A percentile compares a stretch with the other conserved stretches of the same genome.
phyloP scores from a whole-genome alignment of 352 stramenopile species.

The Plasmopara viticola region DNA sequence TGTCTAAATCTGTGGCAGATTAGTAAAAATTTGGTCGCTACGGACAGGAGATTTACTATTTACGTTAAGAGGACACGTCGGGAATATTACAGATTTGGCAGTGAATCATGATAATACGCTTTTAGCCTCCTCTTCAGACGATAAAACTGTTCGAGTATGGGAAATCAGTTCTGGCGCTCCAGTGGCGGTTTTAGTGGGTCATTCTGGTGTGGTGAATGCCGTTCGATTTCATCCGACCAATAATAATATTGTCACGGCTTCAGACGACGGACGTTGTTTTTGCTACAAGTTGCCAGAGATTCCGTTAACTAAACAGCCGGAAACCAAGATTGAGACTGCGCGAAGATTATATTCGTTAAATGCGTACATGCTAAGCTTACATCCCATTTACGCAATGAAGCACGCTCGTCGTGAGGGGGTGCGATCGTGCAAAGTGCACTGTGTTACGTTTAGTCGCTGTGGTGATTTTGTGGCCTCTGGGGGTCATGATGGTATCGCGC shows the following conservation, averaged over 20 bases:
- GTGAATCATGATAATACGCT: conserved; percentile 80
- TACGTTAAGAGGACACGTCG: conserved; percentile 79
- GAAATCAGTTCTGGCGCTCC: conserved; percentile 77
- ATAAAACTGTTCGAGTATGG: conserved; percentile 87
- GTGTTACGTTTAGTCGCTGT: conserved; percentile 68
- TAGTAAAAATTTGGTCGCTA: conserved; percentile 96
- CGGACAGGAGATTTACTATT: conserved; percentile 74
- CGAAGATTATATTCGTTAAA: conserved; percentile 62
- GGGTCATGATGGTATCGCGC: conserved; percentile 89
- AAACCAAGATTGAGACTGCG: conserved; percentile 76
- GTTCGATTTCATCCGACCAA: conserved; percentile 82
- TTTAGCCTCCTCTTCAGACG: conserved; percentile 81
- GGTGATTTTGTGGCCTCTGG: conserved; percentile 89
- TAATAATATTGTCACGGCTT: conserved; percentile 88
- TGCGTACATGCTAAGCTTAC: conserved; percentile 76
- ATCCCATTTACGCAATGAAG: conserved; percentile 73
- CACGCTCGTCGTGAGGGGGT: conserved; percentile 45
- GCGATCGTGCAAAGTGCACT: conserved; percentile 70
- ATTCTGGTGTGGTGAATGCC: conserved; percentile 82
- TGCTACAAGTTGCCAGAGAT: conserved; percentile 87
- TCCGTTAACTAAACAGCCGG: conserved; percentile 31
- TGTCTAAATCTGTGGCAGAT: conserved; percentile 26
- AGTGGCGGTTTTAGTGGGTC: conserved; percentile 79
- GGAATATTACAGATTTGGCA: conserved; percentile 87
- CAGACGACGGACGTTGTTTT: conserved; percentile 88